Conservation (phyloP, 1,284 basidiomycete genomes). For the Pyrrhoderma noxium region DNA sequence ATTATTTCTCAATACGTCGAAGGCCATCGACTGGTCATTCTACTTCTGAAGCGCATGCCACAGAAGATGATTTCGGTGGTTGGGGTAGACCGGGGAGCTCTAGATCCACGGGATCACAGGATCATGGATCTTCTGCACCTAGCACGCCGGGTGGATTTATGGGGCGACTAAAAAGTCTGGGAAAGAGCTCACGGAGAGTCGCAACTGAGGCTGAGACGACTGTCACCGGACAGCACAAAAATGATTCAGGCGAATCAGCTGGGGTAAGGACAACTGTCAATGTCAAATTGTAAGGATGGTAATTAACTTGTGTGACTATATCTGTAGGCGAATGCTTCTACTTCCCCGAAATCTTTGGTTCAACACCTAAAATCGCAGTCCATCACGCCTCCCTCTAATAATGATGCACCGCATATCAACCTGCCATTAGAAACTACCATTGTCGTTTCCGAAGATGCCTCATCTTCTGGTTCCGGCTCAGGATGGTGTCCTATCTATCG, state of each 20-base stretch:
- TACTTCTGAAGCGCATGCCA: slow-evolving; percentile 4
- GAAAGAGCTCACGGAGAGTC: slow-evolving; percentile 50
- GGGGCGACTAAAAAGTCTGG: slow-evolving; percentile 72
- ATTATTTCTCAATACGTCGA: slow-evolving; percentile 47
- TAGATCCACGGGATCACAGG: slow-evolving; percentile 19
- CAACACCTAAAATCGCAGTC: slow-evolving; percentile 63
- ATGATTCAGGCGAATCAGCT: slow-evolving; percentile 18
- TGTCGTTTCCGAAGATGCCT: slow-evolving; percentile 62
- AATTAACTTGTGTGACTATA: background rate
- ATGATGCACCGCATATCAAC: slow-evolving; percentile 65
- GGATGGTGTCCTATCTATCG: slow-evolving; percentile 79
- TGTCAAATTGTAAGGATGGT: background rate
- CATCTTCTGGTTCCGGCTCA: slow-evolving; percentile 40
- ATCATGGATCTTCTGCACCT: slow-evolving; percentile 35
- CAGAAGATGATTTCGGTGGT: slow-evolving; percentile 46
- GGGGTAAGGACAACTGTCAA: slow-evolving; percentile 23
- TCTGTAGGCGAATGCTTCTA: slow-evolving; percentile 15
- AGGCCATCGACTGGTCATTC: slow-evolving; percentile 33
- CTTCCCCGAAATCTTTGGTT: slow-evolving; percentile 40
- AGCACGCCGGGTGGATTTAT: slow-evolving; percentile 60
- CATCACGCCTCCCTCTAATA: slow-evolving; percentile 61
- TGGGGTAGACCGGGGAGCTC: slow-evolving; percentile 40
- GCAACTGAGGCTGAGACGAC: slow-evolving; percentile 30
- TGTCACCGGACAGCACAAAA: slow-evolving; percentile 24
- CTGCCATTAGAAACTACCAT: slow-evolving; percentile 64